phyloP scores from a whole-genome alignment of 2,329 filamentous ascomycete species.

The Capronia epimyces region DNA sequence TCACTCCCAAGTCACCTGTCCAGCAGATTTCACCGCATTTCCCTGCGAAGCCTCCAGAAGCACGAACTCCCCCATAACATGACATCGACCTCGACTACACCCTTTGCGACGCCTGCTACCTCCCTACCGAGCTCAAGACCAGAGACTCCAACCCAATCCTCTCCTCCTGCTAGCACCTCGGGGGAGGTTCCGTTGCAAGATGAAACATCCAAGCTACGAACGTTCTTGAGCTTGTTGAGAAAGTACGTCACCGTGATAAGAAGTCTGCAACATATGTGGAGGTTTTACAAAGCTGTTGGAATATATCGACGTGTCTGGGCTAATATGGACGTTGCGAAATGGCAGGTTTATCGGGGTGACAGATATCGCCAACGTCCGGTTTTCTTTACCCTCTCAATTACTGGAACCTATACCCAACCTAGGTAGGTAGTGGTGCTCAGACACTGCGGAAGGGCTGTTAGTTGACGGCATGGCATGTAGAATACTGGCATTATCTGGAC shows the following conservation, averaged over 20 bases:
- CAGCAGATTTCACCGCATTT: conserved; percentile 5
- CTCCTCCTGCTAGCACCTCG: conserved; percentile 29
- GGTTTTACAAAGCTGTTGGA: background rate
- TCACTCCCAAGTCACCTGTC: background rate
- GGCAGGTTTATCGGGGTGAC: conserved; percentile 87
- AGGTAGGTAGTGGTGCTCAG: conserved; percentile 41
- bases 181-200: conserved; percentile 56
- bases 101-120: conserved; percentile 22
- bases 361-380: conserved; percentile 91
- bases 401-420: conserved; percentile 94
- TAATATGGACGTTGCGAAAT: conserved; percentile 10
- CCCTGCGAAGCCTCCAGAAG: background rate
- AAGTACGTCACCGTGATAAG: conserved; percentile 57
- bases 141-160: conserved; percentile 18
- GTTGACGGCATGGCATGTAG: conserved; percentile 40
- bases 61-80: conserved; percentile 13
- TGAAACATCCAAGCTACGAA: conserved; percentile 82
- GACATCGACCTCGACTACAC: conserved; percentile 24
- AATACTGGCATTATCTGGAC: conserved; percentile 99
- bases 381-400: conserved; percentile 90
- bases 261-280: background rate
- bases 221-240: conserved; percentile 78
- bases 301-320: conserved; percentile 1
- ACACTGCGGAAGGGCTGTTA: background rate
- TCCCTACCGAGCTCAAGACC: conserved; percentile 24